Evolutionary conservation across 768 basidiomycete genomes (phyloP).

Genomic region (Agaricus sinodeliciosus): DNA sequence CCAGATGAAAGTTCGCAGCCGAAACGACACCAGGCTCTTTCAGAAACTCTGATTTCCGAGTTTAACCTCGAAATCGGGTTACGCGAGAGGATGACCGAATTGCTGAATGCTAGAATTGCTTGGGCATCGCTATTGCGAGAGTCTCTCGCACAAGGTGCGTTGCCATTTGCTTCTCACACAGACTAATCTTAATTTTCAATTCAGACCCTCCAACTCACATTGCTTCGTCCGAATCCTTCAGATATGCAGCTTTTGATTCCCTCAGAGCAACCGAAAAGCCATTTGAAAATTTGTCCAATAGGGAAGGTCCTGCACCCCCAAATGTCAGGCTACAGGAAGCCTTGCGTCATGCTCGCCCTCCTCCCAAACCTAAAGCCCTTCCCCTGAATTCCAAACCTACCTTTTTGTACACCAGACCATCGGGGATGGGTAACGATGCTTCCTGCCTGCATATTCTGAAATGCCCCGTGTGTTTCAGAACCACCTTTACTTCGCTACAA

Average conservation of each 20-base stretch:
- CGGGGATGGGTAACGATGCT: not conserved
- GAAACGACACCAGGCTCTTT: not conserved
- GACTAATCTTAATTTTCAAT: not conserved
- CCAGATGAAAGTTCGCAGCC: slow-evolving; percentile 1
- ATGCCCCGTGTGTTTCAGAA: slow-evolving; percentile 40
- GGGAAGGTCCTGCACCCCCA: slow-evolving; percentile 22
- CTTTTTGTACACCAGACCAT: slow-evolving; percentile 10
- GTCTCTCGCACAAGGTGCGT: slow-evolving; percentile 25
- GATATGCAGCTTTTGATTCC: slow-evolving; percentile 35
- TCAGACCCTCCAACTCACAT: slow-evolving; percentile 6
- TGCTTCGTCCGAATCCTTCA: slow-evolving; percentile 24
- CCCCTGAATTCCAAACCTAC: slow-evolving; percentile 5
- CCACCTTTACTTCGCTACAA: slow-evolving; percentile 42
- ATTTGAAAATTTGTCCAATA: slow-evolving; percentile 29
- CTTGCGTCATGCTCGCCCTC: slow-evolving; percentile 15
- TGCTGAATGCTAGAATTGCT: slow-evolving; percentile 37
- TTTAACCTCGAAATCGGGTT: slow-evolving; percentile 43
- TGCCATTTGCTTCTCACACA: not conserved
- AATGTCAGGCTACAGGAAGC: slow-evolving; percentile 16
- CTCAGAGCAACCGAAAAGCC: slow-evolving; percentile 33
- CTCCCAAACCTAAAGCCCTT: slow-evolving; percentile 20
- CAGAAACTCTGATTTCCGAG: slow-evolving; percentile 27
- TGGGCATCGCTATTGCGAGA: slow-evolving; percentile 42
- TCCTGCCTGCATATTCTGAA: slow-evolving; percentile 31
- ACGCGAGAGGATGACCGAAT: slow-evolving; percentile 31